Evolutionary conservation across 441 rosid genomes (phyloP), one percentile per base, ranked within the genome.

Genomic region (Macaranga tanarius): DNA sequence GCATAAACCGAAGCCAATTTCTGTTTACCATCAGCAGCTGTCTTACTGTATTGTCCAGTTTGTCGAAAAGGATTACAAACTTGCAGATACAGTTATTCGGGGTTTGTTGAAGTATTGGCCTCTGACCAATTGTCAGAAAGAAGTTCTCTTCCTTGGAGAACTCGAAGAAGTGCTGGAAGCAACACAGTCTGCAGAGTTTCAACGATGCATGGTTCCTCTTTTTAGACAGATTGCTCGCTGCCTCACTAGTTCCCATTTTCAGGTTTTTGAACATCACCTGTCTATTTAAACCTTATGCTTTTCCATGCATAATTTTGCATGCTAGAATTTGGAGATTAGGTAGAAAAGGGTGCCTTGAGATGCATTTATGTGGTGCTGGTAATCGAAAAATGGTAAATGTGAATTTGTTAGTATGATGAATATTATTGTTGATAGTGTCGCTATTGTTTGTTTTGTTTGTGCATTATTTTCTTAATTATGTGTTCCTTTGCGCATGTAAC

Each of bases 91-190:
- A 1, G 97, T 94, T 51, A 92, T 94, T 70, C 86, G 92, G 75
- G 99, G 97, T 50, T 79, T 94, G 84, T 79, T 94, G 79, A 94
- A 89, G 88, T 94, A 77, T 80, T 94, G 99, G 99, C 97, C 99
- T 31, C 59, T 92, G 75, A 94, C 89, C 48, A 94, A 90, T 79
- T 92, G 97, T 79, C 88, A 77, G 58, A 94, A 94, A 81, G 99
- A 94, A 73, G 92, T 94, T 82, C 90, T 94, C 75, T 92, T 91
- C 67, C 93, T 93, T 68, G 92, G 88, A 74, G 97, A 93, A 83
- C 96, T 93, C 50, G 99, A 94, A 84, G 99, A 94, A 84, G 97
- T 94, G 73, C 89, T 94, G 15, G 97, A 94, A 79, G 95, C 90
- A 20, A 89, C 99, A 9, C 97, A 92, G 70, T 80, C 92, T 69